A percentile compares a stretch with the other conserved stretches of the same genome.
Conservation (phyloP, 2,329 filamentous ascomycete species). For the Fusarium tuaranense region DNA sequence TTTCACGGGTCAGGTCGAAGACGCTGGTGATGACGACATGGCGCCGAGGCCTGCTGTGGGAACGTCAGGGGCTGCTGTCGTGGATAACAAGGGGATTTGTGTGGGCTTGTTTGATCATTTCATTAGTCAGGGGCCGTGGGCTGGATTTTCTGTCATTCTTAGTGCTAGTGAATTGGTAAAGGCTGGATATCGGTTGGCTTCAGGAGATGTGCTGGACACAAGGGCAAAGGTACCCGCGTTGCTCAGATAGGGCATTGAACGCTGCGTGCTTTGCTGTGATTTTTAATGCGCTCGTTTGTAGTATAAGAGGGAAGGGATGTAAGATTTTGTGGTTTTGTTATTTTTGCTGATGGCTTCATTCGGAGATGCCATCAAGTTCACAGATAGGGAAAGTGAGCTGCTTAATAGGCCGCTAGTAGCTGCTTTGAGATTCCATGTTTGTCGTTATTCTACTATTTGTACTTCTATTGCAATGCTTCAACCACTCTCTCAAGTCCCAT, state of each 20-base stretch:
- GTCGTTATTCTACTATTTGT: background rate
- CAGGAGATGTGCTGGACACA: background rate
- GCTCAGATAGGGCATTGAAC: background rate
- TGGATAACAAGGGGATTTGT: background rate
- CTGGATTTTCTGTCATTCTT: background rate
- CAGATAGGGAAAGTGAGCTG: background rate
- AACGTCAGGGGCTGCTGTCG: background rate
- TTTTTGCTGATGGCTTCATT: background rate
- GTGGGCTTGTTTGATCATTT: background rate
- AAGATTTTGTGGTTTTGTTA: background rate
- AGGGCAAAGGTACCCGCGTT: background rate
- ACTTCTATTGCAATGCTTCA: conserved; percentile 25
- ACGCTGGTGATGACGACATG: background rate
- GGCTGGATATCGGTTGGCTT: background rate
- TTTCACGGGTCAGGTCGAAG: background rate
- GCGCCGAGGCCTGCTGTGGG: background rate
- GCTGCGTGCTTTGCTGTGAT: background rate
- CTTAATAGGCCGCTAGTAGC: background rate
- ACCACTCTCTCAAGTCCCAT: conserved; percentile 41
- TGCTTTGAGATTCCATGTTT: background rate
- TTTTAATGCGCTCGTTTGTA: background rate
- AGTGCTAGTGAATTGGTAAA: background rate
- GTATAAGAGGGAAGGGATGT: background rate
- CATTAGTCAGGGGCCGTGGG: background rate
- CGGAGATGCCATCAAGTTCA: background rate